phyloP scores from a whole-genome alignment of 495 filamentous ascomycete species.

The Hyaloscypha bicolor region DNA sequence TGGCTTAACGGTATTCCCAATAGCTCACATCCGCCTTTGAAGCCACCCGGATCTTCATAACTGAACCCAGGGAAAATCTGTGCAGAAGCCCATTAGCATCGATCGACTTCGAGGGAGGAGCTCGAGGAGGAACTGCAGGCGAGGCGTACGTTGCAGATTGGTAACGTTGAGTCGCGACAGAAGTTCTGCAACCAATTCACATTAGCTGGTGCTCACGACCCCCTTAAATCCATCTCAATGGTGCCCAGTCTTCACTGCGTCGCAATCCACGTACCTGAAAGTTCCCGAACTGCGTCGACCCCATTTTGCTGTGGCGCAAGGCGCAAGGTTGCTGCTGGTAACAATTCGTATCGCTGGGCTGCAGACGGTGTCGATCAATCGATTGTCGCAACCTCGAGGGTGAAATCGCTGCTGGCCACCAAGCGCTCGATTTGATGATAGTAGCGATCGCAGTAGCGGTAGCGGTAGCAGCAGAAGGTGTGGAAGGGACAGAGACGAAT shows the following conservation, averaged over 20 bases:
- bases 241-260: neutral
- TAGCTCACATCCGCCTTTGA: slow-evolving; percentile 69
- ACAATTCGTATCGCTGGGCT: neutral
- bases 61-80: slow-evolving; percentile 46
- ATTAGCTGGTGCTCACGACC: slow-evolving; percentile 5
- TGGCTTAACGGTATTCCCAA: slow-evolving; percentile 70
- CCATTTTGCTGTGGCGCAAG: slow-evolving; percentile 44
- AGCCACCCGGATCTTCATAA: slow-evolving; percentile 35
- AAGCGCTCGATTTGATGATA: neutral
- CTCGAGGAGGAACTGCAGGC: neutral
- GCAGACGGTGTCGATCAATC: neutral
- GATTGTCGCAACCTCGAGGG: slow-evolving; percentile 7
- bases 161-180: slow-evolving; percentile 94
- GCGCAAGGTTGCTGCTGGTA: slow-evolving; percentile 20
- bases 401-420: neutral
- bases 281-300: slow-evolving; percentile 80
- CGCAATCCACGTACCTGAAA: slow-evolving; percentile 69
- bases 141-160: slow-evolving; percentile 89
- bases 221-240: neutral
- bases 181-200: slow-evolving; percentile 65
- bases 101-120: slow-evolving; percentile 16
- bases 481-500: neutral
- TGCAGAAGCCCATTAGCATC: slow-evolving; percentile 15
- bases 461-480: neutral
- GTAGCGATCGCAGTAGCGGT: neutral